Conservation (phyloP, 306 rosid species). For the Prunus davidiana region DNA sequence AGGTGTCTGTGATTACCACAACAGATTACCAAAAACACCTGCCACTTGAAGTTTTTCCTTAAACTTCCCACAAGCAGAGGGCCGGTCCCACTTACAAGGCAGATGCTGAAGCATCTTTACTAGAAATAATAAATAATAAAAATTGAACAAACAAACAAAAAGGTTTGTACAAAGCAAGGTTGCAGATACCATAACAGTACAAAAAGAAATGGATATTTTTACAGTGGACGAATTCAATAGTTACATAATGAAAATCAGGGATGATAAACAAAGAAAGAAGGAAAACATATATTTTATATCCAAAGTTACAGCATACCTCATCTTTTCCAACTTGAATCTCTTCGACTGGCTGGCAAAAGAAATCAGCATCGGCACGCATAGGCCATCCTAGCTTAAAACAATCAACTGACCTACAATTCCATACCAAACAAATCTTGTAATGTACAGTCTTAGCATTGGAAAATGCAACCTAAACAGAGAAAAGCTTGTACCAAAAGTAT, state of each 20-base stretch:
- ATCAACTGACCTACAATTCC: constrained; percentile 68
- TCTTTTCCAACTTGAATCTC: constrained; percentile 37
- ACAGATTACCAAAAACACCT: too few species aligned
- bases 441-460: neutral
- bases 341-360: constrained; percentile 46
- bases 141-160: too few species aligned
- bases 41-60: too few species aligned
- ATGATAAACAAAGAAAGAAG: neutral
- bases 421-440: constrained; percentile 20
- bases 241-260: neutral
- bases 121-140: too few species aligned
- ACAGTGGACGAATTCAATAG: neutral
- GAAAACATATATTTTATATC: neutral
- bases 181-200: neutral
- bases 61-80: too few species aligned
- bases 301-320: constrained; percentile 46
- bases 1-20: too few species aligned
- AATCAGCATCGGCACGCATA: constrained; percentile 73
- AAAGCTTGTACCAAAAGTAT: constrained; percentile 70
- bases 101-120: too few species aligned
- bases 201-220: neutral
- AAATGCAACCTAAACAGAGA: constrained; percentile 7
- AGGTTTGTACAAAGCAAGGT: neutral
- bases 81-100: too few species aligned
- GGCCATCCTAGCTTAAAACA: constrained; percentile 95